These are phyloP conservation scores for Termitomyces sp. DNA, from an alignment of 768 basidiomycete genomes.

Conservation along the genomic window DNA sequence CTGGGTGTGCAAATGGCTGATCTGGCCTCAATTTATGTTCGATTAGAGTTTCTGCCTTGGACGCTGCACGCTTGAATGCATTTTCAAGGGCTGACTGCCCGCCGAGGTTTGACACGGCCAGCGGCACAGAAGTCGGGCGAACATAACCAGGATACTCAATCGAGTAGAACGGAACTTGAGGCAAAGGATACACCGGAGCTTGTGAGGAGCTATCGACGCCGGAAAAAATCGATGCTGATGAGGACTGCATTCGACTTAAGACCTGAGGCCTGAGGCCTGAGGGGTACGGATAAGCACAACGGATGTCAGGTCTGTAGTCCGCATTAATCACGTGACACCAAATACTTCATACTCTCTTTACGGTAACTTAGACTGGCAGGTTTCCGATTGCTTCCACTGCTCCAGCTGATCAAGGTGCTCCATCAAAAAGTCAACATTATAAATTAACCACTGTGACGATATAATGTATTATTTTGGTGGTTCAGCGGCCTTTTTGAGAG, in stretches of 20 bases:
- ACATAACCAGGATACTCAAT: conserved; percentile 93
- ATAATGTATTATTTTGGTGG: conserved; percentile 10
- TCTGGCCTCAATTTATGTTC: conserved; percentile 73
- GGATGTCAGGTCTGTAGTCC: not conserved
- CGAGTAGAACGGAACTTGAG: conserved; percentile 62
- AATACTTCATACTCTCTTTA: too few species aligned
- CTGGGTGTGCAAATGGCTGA: conserved; percentile 77
- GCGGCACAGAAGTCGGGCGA: conserved; percentile 47
- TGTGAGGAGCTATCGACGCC: not conserved
- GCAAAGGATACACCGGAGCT: conserved; percentile 38
- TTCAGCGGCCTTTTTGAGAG: conserved; percentile 17
- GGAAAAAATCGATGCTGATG: not conserved
- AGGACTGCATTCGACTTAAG: conserved; percentile 9
- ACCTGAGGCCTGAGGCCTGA: too few species aligned
- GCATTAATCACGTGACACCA: not conserved
- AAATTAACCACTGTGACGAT: conserved; percentile 1
- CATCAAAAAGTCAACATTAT: not conserved
- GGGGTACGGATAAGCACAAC: too few species aligned
- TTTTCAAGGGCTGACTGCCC: conserved; percentile 65
- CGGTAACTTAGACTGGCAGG: too few species aligned
- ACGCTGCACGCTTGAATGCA: conserved; percentile 66
- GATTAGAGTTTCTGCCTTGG: conserved; percentile 58
- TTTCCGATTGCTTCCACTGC: not conserved
- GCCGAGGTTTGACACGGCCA: conserved; percentile 61
- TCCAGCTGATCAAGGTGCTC: too few species aligned